phyloP scores from a whole-genome alignment of 2,329 filamentous ascomycete species.

The Fusarium anguioides region DNA sequence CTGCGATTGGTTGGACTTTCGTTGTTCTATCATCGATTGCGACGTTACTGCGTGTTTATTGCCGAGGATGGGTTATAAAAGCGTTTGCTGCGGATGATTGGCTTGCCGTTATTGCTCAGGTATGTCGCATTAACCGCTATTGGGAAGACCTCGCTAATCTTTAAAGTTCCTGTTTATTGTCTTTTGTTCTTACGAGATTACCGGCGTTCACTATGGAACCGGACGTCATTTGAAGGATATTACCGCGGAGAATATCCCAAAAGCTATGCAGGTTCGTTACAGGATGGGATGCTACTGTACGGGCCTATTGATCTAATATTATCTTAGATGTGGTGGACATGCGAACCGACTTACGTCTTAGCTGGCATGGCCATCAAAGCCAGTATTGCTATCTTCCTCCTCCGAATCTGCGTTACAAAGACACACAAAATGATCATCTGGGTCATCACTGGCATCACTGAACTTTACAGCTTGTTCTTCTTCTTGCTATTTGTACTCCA shows the following conservation, averaged over 20 bases:
- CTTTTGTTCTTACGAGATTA: background rate
- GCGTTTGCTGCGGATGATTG: constrained; percentile 50
- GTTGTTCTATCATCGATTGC: constrained; percentile 50
- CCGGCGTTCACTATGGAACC: constrained; percentile 14
- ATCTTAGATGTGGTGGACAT: constrained; percentile 54
- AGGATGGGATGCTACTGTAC: rapidly evolving
- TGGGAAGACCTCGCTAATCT: background rate
- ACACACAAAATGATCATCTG: constrained; percentile 12
- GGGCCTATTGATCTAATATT: background rate
- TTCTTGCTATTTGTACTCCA: constrained; percentile 55
- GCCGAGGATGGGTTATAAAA: constrained; percentile 48
- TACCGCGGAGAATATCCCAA: constrained; percentile 20
- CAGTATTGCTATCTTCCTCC: constrained; percentile 54
- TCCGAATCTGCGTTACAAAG: constrained; percentile 50
- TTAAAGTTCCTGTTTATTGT: constrained; percentile 20
- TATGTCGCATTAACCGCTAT: constrained; percentile 23
- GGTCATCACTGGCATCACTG: constrained; percentile 38
- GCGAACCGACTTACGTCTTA: constrained; percentile 55
- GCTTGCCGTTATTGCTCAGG: constrained; percentile 49
- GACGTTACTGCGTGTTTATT: constrained; percentile 48
- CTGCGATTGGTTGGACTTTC: constrained; percentile 47
- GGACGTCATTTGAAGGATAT: constrained; percentile 17
- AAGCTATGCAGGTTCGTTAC: constrained; percentile 47
- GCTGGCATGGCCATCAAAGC: constrained; percentile 51
- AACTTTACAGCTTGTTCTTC: constrained; percentile 51